Conservation (phyloP, 1,284 basidiomycete species). For the Mycocalia duriaeana region DNA sequence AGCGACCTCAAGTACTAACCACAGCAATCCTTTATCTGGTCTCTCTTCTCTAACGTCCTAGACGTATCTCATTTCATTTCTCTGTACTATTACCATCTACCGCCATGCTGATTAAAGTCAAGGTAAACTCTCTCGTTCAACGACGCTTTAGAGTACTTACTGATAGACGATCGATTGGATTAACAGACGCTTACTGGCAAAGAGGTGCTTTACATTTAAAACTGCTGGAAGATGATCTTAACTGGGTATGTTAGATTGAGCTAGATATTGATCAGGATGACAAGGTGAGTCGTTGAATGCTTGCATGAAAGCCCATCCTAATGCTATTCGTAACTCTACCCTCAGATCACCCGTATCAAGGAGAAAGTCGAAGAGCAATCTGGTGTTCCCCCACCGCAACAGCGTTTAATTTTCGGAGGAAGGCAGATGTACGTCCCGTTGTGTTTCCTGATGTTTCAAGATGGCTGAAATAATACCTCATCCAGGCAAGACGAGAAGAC, state of each 20-base stretch:
- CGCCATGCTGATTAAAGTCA: slow-evolving; percentile 85
- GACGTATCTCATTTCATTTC: no score
- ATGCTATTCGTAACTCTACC: slow-evolving; percentile 5
- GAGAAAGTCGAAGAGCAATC: slow-evolving; percentile 99
- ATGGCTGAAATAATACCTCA: neutral
- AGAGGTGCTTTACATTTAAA: slow-evolving; percentile 49
- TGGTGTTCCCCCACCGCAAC: slow-evolving; percentile 95
- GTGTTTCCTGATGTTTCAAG: neutral
- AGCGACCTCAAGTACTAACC: no score
- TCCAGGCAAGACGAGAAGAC: slow-evolving; percentile 81
- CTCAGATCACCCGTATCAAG: slow-evolving; percentile 90
- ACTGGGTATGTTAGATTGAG: slow-evolving; percentile 67
- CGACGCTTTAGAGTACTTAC: neutral
- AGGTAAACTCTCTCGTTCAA: slow-evolving; percentile 40
- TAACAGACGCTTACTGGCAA: slow-evolving; percentile 86
- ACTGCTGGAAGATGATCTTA: neutral
- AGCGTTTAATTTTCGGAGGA: slow-evolving; percentile 91
- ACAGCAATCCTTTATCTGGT: no score
- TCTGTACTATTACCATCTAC: no score
- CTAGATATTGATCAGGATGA: slow-evolving; percentile 92
- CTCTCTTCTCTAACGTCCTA: no score
- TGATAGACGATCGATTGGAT: slow-evolving; percentile 11
- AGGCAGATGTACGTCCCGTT: slow-evolving; percentile 82
- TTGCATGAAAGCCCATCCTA: neutral
- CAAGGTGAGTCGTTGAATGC: slow-evolving; percentile 51